These are phyloP conservation scores for Silene coronaria DNA, from an alignment of 179 eudicot species.

Conservation along the genomic window DNA sequence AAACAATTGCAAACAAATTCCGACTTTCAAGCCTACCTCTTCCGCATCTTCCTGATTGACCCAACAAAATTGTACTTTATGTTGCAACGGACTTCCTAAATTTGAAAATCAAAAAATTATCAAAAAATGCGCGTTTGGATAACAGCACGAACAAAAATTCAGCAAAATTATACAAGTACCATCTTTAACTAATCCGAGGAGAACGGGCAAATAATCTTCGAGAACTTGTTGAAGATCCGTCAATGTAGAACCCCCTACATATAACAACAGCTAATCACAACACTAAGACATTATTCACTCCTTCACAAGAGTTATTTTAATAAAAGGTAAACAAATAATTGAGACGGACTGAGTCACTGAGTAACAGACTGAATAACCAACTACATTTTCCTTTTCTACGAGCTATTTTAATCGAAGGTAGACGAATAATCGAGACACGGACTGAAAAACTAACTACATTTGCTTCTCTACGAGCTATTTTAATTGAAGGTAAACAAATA, in stretches of 20 bases:
- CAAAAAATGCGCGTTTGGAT: neutral
- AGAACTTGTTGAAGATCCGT: slow-evolving; percentile 91
- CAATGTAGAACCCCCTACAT: slow-evolving; percentile 85
- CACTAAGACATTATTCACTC: too few relatives aligned
- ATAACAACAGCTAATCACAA: neutral
- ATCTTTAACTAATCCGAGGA: slow-evolving; percentile 89
- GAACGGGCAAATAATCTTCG: slow-evolving; percentile 86
- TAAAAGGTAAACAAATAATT: too few relatives aligned
- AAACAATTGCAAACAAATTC: neutral
- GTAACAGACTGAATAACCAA: too few relatives aligned
- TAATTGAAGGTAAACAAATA: too few relatives aligned
- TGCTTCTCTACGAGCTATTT: too few relatives aligned
- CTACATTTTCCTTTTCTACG: too few relatives aligned
- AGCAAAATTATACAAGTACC: slow-evolving; percentile 38
- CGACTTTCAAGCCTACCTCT: slow-evolving; percentile 45
- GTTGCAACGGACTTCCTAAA: slow-evolving; percentile 84
- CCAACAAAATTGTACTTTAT: slow-evolving; percentile 80
- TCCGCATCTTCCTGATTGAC: slow-evolving; percentile 90
- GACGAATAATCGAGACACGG: too few relatives aligned
- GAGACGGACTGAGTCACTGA: too few relatives aligned
- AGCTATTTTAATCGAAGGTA: too few relatives aligned
- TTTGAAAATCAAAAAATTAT: slow-evolving; percentile 17
- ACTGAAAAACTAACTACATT: too few relatives aligned
- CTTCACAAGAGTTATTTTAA: too few relatives aligned
- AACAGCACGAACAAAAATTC: neutral